These are phyloP conservation scores for Cercospora nicotianae DNA, from an alignment of 2,329 filamentous ascomycete species.

Conservation along the genomic window DNA sequence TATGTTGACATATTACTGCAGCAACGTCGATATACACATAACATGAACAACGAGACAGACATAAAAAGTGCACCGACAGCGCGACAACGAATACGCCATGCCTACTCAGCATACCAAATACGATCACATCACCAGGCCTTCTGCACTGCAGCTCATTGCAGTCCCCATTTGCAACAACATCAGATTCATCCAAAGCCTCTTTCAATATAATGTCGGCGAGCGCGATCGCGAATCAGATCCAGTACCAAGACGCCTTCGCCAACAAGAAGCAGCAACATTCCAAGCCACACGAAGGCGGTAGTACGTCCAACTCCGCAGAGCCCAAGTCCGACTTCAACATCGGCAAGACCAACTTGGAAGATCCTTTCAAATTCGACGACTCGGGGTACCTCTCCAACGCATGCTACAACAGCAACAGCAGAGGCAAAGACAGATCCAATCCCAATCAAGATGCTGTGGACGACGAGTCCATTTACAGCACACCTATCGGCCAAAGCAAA, in stretches of 20 bases:
- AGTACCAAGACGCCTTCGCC: constrained; percentile 12
- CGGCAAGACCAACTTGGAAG: constrained; percentile 1
- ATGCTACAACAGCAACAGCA: not conserved
- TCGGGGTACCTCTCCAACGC: constrained; percentile 1
- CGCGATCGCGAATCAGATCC: constrained; percentile 9
- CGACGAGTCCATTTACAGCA: constrained; percentile 14
- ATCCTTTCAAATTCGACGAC: constrained; percentile 3
- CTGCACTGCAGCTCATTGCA: constrained; percentile 5
- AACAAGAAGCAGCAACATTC: constrained; percentile 7
- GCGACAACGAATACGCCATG: not conserved
- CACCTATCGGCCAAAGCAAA: constrained; percentile 15
- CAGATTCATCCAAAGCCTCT: constrained; percentile 6
- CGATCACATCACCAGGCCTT: constrained; percentile 1
- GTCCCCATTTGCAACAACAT: constrained; percentile 3
- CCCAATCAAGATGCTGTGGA: constrained; percentile 4
- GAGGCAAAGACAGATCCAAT: not conserved
- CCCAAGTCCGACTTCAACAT: constrained; percentile 1
- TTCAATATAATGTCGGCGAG: constrained; percentile 8
- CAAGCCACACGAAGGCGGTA: not conserved
- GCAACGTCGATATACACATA: constrained; percentile 10
- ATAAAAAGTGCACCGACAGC: not conserved
- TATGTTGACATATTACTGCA: constrained; percentile 5
- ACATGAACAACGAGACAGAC: not conserved
- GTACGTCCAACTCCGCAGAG: not conserved
- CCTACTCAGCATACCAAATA: not conserved